Evolutionary conservation across 805 yeast genomes (phyloP).

Genomic region (Debaryomyces castellii): DNA sequence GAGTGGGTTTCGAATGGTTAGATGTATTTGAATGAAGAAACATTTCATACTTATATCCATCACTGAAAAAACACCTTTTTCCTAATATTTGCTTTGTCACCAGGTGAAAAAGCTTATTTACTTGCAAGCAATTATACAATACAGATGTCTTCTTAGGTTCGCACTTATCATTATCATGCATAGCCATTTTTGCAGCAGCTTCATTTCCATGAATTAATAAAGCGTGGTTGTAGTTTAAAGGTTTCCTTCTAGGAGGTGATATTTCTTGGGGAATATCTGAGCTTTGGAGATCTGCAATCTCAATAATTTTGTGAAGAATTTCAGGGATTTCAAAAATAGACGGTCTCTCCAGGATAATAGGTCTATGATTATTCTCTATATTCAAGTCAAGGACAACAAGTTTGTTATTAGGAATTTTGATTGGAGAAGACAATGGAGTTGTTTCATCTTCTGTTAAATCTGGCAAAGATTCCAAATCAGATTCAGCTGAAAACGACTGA

Average conservation of each 20-base stretch:
- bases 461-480: constrained; percentile 39
- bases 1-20: constrained; percentile 31
- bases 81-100: constrained; percentile 56
- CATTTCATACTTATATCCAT: constrained; percentile 43
- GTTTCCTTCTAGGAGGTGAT: constrained; percentile 62
- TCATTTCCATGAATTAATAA: constrained; percentile 60
- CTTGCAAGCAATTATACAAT: constrained; percentile 62
- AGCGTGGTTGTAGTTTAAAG: constrained; percentile 69
- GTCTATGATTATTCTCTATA: background rate
- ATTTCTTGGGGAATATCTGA: constrained; percentile 60
- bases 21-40: constrained; percentile 29
- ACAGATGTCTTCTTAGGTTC: constrained; percentile 6
- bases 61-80: constrained; percentile 54
- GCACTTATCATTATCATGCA: constrained; percentile 29
- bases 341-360: constrained; percentile 8
- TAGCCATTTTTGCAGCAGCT: constrained; percentile 43
- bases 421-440: constrained; percentile 18
- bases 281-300: constrained; percentile 55
- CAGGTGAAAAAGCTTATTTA: constrained; percentile 65
- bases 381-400: background rate
- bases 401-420: constrained; percentile 6
- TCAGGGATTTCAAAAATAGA: constrained; percentile 76
- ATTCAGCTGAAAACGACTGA: constrained; percentile 14
- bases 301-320: constrained; percentile 59
- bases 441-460: constrained; percentile 33